Evolutionary conservation across 768 basidiomycete species (phyloP), one percentile per base, ranked within the genome.

Genomic region (Sporobolomyces roseus): DNA sequence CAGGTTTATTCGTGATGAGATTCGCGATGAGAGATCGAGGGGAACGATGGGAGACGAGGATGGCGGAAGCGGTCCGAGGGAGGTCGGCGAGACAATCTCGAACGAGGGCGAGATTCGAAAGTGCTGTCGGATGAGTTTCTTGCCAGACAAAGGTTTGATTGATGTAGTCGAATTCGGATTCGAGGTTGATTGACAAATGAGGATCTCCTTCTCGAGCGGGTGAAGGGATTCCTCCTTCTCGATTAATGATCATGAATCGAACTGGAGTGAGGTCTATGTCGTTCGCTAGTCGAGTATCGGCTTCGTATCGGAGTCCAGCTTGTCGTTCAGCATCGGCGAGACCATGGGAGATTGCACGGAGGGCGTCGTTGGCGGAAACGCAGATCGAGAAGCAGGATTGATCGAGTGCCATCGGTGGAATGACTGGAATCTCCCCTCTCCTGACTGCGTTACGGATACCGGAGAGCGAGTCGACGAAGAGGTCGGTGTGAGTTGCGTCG

Each of bases 21-120:
- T 98, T 98, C 52, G 86, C 94, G 75, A 99, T 98, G 69, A 99
- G 85, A 3, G 91, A 91, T 68, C 90, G 91, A 0, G 93, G 90
- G 2, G 93, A 94, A 56, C 93, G 90, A 80, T 99, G 96, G 19
- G 92, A 94, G 55, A 98, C 96, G 86, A 99, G 89, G 72, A 98
- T 83, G 17, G 93, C 96, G 21, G 93, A 96, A 2, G 94, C 91
- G 4, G 89, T 85, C 10, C 88, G 85, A 2, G 96, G 96, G 90
- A 99, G 96, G 78, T 91, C 89, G 3, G 83, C 81, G 46, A 99
- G 83, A 78, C 96, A 99, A 43, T 86, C 88, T 38, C 85, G 86
- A 14, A 96, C 88, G 45, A 99, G 83, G 10, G 85, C 79, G 17
- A 99, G 83, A 79, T 98, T 98, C 29, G 87, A 83, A 32, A 98